Evolutionary conservation across 2,329 filamentous ascomycete species (phyloP).

Genomic region (Escovopsis sp.): DNA sequence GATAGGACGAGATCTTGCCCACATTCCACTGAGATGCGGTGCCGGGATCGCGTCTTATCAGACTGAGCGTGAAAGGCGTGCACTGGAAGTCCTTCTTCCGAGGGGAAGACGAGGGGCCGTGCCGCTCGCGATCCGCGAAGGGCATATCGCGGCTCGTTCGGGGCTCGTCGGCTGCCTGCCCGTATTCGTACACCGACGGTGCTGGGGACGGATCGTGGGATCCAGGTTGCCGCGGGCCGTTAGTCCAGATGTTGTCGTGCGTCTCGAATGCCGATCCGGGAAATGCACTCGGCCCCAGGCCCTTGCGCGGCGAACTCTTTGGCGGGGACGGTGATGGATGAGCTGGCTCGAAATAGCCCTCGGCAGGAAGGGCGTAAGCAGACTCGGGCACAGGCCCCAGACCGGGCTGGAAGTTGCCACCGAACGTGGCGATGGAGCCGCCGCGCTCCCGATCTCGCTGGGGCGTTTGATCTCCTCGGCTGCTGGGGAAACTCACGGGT

Average conservation of each 20-base stretch:
- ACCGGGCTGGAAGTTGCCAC: conserved; percentile 6
- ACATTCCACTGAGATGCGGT: conserved; percentile 63
- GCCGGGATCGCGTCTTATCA: conserved; percentile 60
- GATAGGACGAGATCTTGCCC: conserved; percentile 44
- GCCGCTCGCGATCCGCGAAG: neutral
- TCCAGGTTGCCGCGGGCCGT: neutral
- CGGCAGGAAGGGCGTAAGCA: conserved; percentile 5
- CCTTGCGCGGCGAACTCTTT: conserved; percentile 12
- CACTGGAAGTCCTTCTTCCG: conserved; percentile 15
- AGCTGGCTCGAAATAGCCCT: neutral
- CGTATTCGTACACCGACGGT: neutral
- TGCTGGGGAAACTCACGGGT: neutral
- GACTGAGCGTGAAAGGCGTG: conserved; percentile 37
- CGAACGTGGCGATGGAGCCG: conserved; percentile 9
- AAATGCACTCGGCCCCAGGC: conserved; percentile 13
- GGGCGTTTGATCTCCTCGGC: neutral
- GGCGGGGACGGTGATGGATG: conserved; percentile 7
- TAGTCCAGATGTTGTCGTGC: neutral
- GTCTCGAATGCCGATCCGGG: conserved; percentile 1
- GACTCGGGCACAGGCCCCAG: conserved; percentile 5
- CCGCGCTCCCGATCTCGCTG: conserved; percentile 4
- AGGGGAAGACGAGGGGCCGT: conserved; percentile 22
- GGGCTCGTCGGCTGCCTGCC: conserved; percentile 3
- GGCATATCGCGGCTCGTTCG: neutral
- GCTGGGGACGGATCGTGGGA: neutral